Evolutionary conservation across 2,329 filamentous ascomycete genomes (phyloP), one percentile per base, ranked within the genome.

Genomic region (Colletotrichum salicis): DNA sequence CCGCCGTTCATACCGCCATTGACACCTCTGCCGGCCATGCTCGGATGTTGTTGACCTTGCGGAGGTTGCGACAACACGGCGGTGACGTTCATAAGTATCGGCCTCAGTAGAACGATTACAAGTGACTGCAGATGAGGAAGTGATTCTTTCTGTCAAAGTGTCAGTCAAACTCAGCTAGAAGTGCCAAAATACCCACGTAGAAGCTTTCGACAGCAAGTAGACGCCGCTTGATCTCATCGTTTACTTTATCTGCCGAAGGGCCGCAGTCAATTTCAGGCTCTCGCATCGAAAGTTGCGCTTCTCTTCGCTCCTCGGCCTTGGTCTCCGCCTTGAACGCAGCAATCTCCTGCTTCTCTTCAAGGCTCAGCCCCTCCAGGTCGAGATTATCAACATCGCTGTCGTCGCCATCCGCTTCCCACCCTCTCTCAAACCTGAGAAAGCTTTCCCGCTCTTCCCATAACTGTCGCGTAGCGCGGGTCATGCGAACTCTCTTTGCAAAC

Each of bases 371-470:
- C 48, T 81, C 76, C 12, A 89, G 80, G 24, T 86, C 84, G 12
- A 88, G 80, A 55, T 84, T 84, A 60, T 86, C 84, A 60, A 85
- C 83, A 37, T 87, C 84, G 48, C 83, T 82, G 10, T 86, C 81
- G 5, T 84, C 83, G 63, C 85, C 80, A 2, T 83, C 83, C 1
- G 86, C 86, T 70, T 93, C 91, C 94, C 95, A 99, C 11, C 96
- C 96, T 66, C 96, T 89, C 77, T 98, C 96, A 75, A 94, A 97
- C 78, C 93, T 96, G 84, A 98, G 91, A 76, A 97, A 99, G 33
- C 90, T 90, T 77, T 98, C 95, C 59, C 96, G 90, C 79, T 97
- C 95, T 75, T 97, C 93, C 96, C 96, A 99, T 15, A 99, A 85
- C 82, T 99, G 96, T 67, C 94, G 91, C 83, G 97, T 96, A 5